Conservation (phyloP, 495 filamentous ascomycete genomes). For the Lepraria neglecta region DNA sequence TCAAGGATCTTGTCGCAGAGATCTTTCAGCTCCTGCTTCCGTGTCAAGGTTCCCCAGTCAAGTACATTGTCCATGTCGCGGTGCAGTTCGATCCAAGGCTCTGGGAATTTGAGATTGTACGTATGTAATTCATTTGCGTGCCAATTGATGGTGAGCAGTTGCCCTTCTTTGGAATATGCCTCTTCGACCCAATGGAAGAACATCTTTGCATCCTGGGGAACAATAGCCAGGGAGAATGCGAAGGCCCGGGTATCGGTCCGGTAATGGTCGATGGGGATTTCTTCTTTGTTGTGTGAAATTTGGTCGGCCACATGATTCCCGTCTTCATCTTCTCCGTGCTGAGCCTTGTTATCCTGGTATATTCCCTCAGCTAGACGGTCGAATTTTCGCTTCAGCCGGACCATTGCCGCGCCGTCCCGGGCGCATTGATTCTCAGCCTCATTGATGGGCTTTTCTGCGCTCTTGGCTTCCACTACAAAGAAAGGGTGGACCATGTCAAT, state of each 20-base stretch:
- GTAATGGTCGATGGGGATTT: not conserved
- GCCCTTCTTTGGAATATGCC: not conserved
- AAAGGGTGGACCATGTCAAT: not conserved
- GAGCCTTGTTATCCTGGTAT: not conserved
- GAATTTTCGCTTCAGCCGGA: not conserved
- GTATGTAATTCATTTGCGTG: not conserved
- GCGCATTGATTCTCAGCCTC: not conserved
- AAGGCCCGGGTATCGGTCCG: not conserved
- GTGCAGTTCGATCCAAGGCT: not conserved
- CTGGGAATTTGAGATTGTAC: not conserved
- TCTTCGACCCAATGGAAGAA: not conserved
- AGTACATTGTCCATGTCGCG: not conserved
- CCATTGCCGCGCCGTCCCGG: not conserved
- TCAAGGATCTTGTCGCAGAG: not conserved
- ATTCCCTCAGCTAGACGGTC: not conserved
- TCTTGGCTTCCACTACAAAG: not conserved
- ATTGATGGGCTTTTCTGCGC: not conserved
- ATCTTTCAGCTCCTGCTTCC: not conserved
- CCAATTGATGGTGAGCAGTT: not conserved
- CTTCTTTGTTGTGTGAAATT: not conserved
- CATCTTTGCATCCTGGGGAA: not conserved
- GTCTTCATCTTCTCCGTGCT: not conserved
- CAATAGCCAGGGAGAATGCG: not conserved
- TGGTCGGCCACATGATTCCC: too few relatives aligned
- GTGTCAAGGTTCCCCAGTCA: not conserved